These are phyloP conservation scores for Acidomyces sp. DNA, from an alignment of 495 filamentous ascomycete species.

Conservation along the genomic window DNA sequence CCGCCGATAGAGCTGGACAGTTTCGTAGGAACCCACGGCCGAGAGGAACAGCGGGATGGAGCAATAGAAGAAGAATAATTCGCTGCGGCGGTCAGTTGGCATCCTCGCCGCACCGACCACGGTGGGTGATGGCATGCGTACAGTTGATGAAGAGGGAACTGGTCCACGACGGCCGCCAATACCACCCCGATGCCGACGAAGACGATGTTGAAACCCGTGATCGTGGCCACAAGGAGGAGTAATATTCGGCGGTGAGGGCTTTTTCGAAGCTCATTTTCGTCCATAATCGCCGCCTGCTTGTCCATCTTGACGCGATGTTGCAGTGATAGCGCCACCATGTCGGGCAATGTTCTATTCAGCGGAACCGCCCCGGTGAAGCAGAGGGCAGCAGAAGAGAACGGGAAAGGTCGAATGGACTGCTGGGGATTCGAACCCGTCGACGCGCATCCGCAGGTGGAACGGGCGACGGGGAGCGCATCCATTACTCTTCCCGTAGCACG, in stretches of 20 bases:
- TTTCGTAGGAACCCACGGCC: neutral
- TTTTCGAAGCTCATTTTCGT: neutral
- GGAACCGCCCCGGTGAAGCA: neutral
- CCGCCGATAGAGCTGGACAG: neutral
- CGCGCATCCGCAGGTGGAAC: too few relatives aligned
- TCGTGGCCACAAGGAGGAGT: neutral
- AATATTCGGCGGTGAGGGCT: neutral
- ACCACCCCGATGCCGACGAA: slow-evolving; percentile 2
- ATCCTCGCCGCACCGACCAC: neutral
- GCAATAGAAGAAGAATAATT: slow-evolving; percentile 6
- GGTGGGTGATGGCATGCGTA: neutral
- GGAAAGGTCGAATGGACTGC: too few relatives aligned
- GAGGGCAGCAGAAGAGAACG: neutral
- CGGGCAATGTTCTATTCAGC: neutral
- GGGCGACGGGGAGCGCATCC: too few relatives aligned
- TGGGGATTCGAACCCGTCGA: too few relatives aligned
- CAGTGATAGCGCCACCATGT: slow-evolving; percentile 7
- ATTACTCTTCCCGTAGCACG: too few relatives aligned
- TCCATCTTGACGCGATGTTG: slow-evolving; percentile 4
- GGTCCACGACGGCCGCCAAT: slow-evolving; percentile 2
- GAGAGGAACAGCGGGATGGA: slow-evolving; percentile 1
- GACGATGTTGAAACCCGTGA: slow-evolving; percentile 1
- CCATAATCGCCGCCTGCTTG: neutral
- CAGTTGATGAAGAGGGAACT: neutral
- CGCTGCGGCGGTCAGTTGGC: neutral